phyloP scores from a whole-genome alignment of 225 moss, liverwort and hornwort species.

The Straminergon stramineum region DNA sequence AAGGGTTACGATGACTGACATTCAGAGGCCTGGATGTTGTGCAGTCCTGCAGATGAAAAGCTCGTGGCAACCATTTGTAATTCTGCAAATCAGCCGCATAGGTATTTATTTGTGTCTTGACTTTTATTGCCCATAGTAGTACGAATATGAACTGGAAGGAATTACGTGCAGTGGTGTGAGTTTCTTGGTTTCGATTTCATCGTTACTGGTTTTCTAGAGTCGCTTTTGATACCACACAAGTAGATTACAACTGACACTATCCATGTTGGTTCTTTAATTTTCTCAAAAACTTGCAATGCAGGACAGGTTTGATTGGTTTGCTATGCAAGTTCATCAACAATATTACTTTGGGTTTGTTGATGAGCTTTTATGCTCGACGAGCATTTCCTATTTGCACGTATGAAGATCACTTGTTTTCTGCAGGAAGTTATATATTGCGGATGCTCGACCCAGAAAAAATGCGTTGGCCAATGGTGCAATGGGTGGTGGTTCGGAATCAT shows the following conservation, averaged over 20 bases:
- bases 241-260: neutral
- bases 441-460: constrained; percentile 96
- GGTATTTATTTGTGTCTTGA: constrained; percentile 28
- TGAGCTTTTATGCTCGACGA: neutral
- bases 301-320: neutral
- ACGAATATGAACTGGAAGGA: neutral
- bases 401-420: neutral
- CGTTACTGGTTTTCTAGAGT: neutral
- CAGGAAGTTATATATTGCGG: constrained; percentile 94
- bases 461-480: constrained; percentile 88
- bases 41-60: constrained; percentile 93
- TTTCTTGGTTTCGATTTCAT: neutral
- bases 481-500: constrained; percentile 91
- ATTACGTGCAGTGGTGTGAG: neutral
- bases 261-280: neutral
- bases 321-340: neutral
- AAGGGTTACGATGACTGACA: neutral
- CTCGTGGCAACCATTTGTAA: constrained; percentile 83
- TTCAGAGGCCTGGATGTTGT: neutral
- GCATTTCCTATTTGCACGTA: neutral
- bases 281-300: neutral
- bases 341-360: neutral
- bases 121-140: neutral
- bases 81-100: constrained; percentile 46
- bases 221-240: neutral